Conservation (phyloP, 345 rosid genomes). For the Salix exigua region DNA sequence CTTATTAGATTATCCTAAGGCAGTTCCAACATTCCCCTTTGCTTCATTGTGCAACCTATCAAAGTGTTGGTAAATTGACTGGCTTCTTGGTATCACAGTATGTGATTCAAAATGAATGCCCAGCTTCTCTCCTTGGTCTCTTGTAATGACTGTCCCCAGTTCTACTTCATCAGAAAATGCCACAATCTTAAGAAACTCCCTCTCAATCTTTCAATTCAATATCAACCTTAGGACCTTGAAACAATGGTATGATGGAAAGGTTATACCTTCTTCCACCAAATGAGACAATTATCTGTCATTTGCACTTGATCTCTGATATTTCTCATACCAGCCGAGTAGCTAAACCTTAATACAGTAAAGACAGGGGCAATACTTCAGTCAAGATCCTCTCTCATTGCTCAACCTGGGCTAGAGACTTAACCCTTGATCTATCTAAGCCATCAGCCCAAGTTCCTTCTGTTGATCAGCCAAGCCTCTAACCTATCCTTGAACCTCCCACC, state of each 20-base stretch:
- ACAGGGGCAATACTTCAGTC: neutral
- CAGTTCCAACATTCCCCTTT: neutral
- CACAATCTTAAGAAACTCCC: neutral
- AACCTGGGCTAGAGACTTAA: neutral
- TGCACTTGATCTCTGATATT: neutral
- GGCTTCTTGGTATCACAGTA: neutral
- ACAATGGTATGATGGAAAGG: neutral
- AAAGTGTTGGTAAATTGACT: neutral
- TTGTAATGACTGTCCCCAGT: neutral
- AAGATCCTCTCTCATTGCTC: neutral
- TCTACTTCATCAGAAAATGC: neutral
- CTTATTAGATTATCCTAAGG: neutral
- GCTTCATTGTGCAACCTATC: neutral
- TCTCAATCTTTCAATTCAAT: neutral
- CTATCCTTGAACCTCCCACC: neutral
- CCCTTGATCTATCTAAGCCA: neutral
- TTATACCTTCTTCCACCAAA: neutral
- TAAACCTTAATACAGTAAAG: neutral
- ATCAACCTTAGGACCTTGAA: neutral
- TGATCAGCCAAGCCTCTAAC: neutral
- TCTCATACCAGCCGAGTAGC: neutral
- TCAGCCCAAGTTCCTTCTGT: neutral
- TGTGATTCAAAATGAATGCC: neutral
- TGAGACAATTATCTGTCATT: neutral
- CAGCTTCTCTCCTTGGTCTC: neutral